These are phyloP conservation scores for Calonectria pseudoturangicola DNA, from an alignment of 2,329 filamentous ascomycete species.

Conservation along the genomic window DNA sequence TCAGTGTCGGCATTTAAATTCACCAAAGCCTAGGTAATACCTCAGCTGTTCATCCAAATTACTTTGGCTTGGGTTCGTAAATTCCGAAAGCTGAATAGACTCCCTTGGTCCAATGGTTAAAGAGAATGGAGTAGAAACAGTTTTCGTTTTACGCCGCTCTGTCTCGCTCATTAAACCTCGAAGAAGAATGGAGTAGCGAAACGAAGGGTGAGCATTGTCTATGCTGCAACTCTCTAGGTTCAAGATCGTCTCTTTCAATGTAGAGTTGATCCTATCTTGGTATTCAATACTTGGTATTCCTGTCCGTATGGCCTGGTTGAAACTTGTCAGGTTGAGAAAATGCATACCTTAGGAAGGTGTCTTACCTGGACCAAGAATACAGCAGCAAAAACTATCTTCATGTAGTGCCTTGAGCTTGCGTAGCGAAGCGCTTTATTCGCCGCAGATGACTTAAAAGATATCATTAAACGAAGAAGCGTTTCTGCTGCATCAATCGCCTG, in stretches of 20 bases:
- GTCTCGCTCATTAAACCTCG: slow-evolving; percentile 24
- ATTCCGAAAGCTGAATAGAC: neutral
- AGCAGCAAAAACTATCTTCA: slow-evolving; percentile 34
- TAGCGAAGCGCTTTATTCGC: slow-evolving; percentile 17
- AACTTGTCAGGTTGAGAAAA: neutral
- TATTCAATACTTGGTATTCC: slow-evolving; percentile 28
- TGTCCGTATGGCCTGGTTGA: slow-evolving; percentile 13
- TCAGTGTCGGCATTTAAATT: neutral
- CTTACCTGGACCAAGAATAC: slow-evolving; percentile 36
- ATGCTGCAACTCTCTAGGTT: slow-evolving; percentile 22
- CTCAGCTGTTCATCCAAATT: neutral
- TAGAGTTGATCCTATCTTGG: neutral
- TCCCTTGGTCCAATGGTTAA: neutral
- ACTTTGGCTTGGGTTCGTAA: neutral
- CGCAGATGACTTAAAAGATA: slow-evolving; percentile 11
- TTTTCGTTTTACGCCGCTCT: neutral
- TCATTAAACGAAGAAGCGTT: slow-evolving; percentile 23
- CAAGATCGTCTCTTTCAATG: slow-evolving; percentile 22
- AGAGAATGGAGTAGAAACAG: neutral
- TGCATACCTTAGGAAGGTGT: neutral
- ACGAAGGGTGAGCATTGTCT: slow-evolving; percentile 30
- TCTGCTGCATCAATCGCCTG: slow-evolving; percentile 31
- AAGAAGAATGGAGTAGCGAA: slow-evolving; percentile 34
- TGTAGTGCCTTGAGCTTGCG: slow-evolving; percentile 32
- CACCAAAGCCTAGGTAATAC: neutral